Evolutionary conservation across 2,329 filamentous ascomycete species (phyloP).

Genomic region (Pseudogymnoascus sp.): DNA sequence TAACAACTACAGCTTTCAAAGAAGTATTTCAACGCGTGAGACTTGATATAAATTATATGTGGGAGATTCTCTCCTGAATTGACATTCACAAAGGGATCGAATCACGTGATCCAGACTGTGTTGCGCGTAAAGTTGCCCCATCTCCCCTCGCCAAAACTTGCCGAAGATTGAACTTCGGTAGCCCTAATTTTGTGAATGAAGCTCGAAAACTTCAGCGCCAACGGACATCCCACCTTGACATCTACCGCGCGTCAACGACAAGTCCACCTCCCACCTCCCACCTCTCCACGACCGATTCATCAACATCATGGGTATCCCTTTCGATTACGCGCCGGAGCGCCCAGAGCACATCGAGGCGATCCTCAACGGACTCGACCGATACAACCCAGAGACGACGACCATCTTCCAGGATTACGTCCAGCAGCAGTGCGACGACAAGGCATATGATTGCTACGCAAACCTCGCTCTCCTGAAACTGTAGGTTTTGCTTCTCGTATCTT

Average conservation of each 20-base stretch:
- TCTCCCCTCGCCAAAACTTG: neutral
- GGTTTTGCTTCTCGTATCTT: constrained; percentile 38
- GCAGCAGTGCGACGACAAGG: constrained; percentile 91
- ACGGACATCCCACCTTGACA: constrained; percentile 10
- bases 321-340: constrained; percentile 85
- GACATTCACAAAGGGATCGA: neutral
- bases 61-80: neutral
- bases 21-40: neutral
- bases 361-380: constrained; percentile 93
- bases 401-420: constrained; percentile 91
- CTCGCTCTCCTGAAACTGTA: constrained; percentile 94
- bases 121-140: neutral
- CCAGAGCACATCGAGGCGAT: constrained; percentile 88
- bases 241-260: constrained; percentile 7
- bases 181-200: constrained; percentile 10
- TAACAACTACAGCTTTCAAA: constrained; percentile 5
- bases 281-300: neutral
- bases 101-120: neutral
- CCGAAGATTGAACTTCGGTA: neutral
- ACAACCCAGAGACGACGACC: constrained; percentile 94
- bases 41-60: neutral
- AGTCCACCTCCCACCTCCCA: neutral
- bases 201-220: constrained; percentile 10
- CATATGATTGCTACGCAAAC: constrained; percentile 94
- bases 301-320: constrained; percentile 35